Conservation (phyloP, 202 grass and related monocot genomes). For the Sporobolus alterniflorus region DNA sequence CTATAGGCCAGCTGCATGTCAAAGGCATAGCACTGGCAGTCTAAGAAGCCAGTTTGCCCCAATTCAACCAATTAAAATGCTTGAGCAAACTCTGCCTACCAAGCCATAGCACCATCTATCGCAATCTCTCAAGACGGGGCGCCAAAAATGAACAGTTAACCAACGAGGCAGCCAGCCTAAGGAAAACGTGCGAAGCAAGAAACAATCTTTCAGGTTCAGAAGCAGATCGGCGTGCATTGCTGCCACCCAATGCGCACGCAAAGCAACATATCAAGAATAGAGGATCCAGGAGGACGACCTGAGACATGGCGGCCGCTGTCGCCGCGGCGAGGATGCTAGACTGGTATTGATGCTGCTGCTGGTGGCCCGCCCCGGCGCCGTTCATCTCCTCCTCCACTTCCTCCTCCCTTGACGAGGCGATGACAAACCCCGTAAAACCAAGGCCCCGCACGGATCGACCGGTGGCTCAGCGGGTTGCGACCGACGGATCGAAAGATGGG, state of each 20-base stretch:
- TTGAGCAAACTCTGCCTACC: conserved; percentile 12
- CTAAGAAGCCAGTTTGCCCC: no score
- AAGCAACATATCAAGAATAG: conserved; percentile 41
- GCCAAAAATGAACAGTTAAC: conserved; percentile 19
- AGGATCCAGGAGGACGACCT: conserved; percentile 53
- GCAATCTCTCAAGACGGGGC: neutral
- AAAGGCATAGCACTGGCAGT: no score
- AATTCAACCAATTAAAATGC: conserved; percentile 9
- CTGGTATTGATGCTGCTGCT: conserved; percentile 91
- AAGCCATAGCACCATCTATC: conserved; percentile 16
- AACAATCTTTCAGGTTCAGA: conserved; percentile 23
- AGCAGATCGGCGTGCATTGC: conserved; percentile 43
- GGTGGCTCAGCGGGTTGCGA: conserved; percentile 33
- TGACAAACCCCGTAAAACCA: conserved; percentile 37
- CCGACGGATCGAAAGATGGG: conserved; percentile 50
- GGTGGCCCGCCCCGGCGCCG: conserved; percentile 54
- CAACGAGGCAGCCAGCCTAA: conserved; percentile 14
- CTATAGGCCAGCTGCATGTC: no score
- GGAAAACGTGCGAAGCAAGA: conserved; percentile 29
- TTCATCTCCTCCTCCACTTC: conserved; percentile 49
- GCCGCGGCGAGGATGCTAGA: conserved; percentile 80
- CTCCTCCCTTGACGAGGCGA: conserved; percentile 32
- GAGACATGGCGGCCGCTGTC: conserved; percentile 67
- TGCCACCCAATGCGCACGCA: conserved; percentile 5
- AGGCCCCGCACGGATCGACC: conserved; percentile 40